phyloP scores from a whole-genome alignment of 2,329 filamentous ascomycete species.

The Colletotrichum sp. region DNA sequence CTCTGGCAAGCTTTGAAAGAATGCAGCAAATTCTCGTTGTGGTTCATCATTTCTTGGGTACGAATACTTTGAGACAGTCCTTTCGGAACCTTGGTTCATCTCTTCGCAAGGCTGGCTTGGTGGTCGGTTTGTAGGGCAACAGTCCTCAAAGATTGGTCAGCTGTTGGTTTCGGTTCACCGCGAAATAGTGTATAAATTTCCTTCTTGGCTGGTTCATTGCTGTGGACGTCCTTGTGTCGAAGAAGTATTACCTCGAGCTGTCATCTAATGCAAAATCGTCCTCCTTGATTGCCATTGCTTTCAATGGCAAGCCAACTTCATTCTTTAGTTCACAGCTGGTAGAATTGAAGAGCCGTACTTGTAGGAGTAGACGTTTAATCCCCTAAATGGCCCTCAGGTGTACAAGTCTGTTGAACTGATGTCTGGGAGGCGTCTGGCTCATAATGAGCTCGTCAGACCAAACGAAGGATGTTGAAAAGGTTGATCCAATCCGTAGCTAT shows the following conservation, averaged over 20 bases:
- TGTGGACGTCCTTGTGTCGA: not conserved
- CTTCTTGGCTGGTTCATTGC: too few species aligned
- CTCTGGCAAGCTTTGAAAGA: not conserved
- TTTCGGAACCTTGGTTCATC: not conserved
- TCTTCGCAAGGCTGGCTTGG: not conserved
- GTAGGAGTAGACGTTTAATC: not conserved
- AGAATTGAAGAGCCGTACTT: not conserved
- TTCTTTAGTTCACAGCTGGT: not conserved
- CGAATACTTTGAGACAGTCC: not conserved
- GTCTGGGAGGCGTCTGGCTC: not conserved
- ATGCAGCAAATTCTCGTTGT: not conserved
- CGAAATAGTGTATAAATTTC: too few species aligned
- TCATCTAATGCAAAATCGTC: not conserved
- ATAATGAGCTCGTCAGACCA: fast-evolving
- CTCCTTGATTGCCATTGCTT: not conserved
- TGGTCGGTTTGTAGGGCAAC: not conserved
- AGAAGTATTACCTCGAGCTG: not conserved
- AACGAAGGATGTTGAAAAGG: not conserved
- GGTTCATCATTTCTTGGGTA: not conserved
- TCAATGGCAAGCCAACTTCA: not conserved
- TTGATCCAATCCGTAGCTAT: not conserved
- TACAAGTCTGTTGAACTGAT: not conserved
- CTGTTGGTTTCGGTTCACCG: not conserved
- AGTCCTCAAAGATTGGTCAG: not conserved
- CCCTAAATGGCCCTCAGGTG: not conserved